These are phyloP conservation scores for Zygosaccharomyces sapae DNA, from an alignment of 1,139 yeast species.

Conservation along the genomic window DNA sequence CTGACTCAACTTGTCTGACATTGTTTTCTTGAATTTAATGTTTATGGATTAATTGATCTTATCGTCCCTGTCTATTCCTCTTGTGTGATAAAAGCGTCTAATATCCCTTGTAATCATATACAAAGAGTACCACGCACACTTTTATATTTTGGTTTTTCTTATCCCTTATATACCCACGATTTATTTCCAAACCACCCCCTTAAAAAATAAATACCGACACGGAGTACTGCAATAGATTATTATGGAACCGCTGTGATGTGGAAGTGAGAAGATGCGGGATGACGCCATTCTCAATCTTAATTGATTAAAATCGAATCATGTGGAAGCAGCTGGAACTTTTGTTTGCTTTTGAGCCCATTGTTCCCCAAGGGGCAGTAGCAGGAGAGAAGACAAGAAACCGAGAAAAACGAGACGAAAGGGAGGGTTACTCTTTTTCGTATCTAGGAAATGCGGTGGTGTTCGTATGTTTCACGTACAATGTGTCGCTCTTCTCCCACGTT, in stretches of 20 bases:
- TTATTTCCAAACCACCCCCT: not conserved
- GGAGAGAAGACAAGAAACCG: not conserved
- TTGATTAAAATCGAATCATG: not conserved
- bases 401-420: not conserved
- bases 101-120: no score
- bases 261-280: not conserved
- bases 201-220: no score
- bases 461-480: no score
- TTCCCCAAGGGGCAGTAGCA: not conserved
- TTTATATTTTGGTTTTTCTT: not conserved
- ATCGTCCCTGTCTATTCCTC: no score
- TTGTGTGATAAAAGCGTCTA: no score
- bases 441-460: no score
- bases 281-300: not conserved
- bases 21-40: not conserved
- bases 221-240: no score
- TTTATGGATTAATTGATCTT: no score
- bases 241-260: no score
- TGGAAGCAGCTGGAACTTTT: conserved; percentile 1
- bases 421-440: not conserved
- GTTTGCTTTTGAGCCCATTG: not conserved
- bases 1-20: conserved; percentile 1
- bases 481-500: no score
- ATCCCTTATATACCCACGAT: not conserved
- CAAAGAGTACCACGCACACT: not conserved